phyloP scores from a whole-genome alignment of 208 protist species.

The Balamuthia mandrillaris region DNA sequence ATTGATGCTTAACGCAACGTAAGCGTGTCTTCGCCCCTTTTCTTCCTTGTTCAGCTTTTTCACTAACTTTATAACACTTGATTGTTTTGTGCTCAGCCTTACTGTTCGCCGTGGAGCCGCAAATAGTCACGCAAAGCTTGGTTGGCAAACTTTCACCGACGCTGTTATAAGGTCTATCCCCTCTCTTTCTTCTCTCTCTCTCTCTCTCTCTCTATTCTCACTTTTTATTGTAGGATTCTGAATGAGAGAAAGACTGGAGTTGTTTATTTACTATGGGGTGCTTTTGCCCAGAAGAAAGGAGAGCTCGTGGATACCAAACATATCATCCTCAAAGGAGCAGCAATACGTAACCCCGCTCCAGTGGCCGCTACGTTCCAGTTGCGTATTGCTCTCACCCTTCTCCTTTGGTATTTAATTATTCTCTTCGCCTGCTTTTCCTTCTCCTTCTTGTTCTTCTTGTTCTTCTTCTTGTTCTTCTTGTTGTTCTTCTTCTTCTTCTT shows the following conservation, averaged over 20 bases:
- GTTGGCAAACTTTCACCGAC: slow-evolving; percentile 71
- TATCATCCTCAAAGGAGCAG: no score
- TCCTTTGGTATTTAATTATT: background rate
- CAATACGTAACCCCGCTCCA: no score
- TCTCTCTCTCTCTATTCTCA: background rate
- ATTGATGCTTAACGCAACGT: background rate
- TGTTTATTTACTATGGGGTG: slow-evolving; percentile 69
- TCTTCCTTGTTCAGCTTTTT: background rate
- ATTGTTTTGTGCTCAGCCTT: slow-evolving; percentile 3
- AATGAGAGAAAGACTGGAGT: slow-evolving; percentile 25
- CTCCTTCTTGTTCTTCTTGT: background rate
- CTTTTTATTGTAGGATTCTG: background rate
- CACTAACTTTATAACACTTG: background rate
- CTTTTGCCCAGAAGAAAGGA: slow-evolving; percentile 60
- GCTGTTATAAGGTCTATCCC: slow-evolving; percentile 47
- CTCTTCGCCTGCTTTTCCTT: background rate
- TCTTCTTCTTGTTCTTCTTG: background rate
- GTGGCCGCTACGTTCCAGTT: background rate
- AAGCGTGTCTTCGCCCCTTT: background rate
- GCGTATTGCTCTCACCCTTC: background rate
- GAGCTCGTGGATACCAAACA: slow-evolving; percentile 50
- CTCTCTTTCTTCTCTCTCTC: background rate
- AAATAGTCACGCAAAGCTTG: slow-evolving; percentile 56
- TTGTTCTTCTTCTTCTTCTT: background rate
- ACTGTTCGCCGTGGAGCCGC: slow-evolving; percentile 47